phyloP scores from a whole-genome alignment of 2,329 filamentous ascomycete species.

The Periconia sp. region DNA sequence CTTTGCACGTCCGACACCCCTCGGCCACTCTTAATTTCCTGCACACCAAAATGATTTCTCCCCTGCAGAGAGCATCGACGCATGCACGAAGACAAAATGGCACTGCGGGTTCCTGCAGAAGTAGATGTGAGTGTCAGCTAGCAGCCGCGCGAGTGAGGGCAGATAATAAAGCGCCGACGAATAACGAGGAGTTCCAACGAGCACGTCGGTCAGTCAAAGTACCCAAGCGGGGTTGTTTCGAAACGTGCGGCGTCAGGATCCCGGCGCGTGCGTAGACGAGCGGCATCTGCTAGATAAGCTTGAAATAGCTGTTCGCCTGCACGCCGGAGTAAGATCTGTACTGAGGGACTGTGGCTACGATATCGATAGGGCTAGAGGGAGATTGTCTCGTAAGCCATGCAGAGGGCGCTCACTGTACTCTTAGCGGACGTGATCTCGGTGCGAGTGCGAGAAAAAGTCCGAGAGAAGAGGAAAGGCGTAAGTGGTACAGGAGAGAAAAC shows the following conservation, averaged over 20 bases:
- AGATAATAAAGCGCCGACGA: slow-evolving; percentile 6
- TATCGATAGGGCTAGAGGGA: too few relatives aligned
- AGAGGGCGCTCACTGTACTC: too few relatives aligned
- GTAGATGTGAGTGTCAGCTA: slow-evolving; percentile 5
- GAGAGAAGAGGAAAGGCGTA: too few relatives aligned
- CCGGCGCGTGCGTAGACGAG: slow-evolving; percentile 5
- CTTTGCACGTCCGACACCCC: slow-evolving; percentile 5
- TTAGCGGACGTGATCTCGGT: too few relatives aligned
- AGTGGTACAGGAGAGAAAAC: too few relatives aligned
- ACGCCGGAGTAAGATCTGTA: too few relatives aligned
- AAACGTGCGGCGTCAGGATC: slow-evolving; percentile 18
- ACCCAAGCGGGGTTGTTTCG: slow-evolving; percentile 15
- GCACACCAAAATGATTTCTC: slow-evolving; percentile 1
- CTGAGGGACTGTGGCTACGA: too few relatives aligned
- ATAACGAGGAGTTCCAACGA: slow-evolving; percentile 1
- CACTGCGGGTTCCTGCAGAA: slow-evolving; percentile 18
- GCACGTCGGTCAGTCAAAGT: background rate
- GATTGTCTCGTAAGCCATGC: too few relatives aligned
- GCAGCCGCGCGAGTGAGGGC: slow-evolving; percentile 2
- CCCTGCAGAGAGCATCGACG: slow-evolving; percentile 11
- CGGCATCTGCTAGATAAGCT: slow-evolving; percentile 9
- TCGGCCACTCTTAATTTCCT: slow-evolving; percentile 1
- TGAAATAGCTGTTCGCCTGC: background rate
- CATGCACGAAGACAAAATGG: background rate
- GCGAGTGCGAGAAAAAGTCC: background rate